A percentile compares a stretch with the other conserved stretches of the same genome.
These are phyloP conservation scores for Diplodia scrobiculata DNA, from an alignment of 2,329 filamentous ascomycete genomes.

Conservation along the genomic window DNA sequence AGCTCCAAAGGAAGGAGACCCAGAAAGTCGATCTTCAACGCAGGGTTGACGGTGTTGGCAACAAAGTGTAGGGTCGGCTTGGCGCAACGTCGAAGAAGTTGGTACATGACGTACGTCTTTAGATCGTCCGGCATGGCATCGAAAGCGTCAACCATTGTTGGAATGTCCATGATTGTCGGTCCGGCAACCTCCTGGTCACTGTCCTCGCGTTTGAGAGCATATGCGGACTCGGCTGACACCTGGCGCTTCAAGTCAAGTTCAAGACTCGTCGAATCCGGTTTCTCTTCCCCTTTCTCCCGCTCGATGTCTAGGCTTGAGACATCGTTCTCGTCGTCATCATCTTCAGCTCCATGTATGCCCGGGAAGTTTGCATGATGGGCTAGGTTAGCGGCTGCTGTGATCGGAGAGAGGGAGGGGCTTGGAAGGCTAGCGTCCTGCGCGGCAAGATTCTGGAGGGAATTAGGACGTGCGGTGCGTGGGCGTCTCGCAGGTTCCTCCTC, in stretches of 20 bases:
- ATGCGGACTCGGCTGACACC: not conserved
- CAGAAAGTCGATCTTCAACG: constrained; percentile 91
- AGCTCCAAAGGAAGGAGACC: constrained; percentile 81
- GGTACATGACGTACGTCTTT: constrained; percentile 96
- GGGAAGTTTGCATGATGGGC: constrained; percentile 42
- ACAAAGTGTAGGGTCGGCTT: constrained; percentile 87
- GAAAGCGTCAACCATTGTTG: constrained; percentile 82
- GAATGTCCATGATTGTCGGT: constrained; percentile 70
- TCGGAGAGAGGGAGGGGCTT: constrained; percentile 89
- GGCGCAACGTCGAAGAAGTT: constrained; percentile 83
- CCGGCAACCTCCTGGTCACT: constrained; percentile 42
- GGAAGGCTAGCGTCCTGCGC: constrained; percentile 89
- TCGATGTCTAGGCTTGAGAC: constrained; percentile 43
- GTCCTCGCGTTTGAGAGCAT: constrained; percentile 11
- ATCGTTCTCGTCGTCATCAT: constrained; percentile 41
- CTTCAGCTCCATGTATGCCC: constrained; percentile 35
- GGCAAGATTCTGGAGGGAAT: constrained; percentile 66
- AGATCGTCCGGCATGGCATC: constrained; percentile 87
- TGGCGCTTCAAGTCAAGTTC: not conserved
- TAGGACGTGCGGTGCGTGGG: constrained; percentile 43
- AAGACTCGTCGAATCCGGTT: not conserved
- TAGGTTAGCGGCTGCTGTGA: constrained; percentile 73
- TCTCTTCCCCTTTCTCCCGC: constrained; percentile 22
- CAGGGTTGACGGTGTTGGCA: constrained; percentile 87
- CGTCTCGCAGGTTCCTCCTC: constrained; percentile 25